A percentile compares a stretch with the other conserved stretches of the same genome.
Conservation (phyloP, 805 yeast genomes). For the Yamadazyma philogaea region DNA sequence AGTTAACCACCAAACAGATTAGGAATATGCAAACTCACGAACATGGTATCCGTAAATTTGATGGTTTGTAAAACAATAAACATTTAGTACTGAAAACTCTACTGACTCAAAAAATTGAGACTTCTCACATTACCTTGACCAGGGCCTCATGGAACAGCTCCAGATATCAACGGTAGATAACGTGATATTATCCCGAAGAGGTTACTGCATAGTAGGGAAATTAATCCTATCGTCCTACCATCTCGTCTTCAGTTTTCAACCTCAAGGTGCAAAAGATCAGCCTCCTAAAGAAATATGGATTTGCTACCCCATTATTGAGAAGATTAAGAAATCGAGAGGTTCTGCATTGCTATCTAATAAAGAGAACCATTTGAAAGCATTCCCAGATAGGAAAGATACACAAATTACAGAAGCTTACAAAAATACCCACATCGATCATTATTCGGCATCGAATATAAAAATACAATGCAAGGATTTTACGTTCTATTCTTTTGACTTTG, state of each 20-base stretch:
- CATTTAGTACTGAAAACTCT: not conserved
- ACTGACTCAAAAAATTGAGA: not conserved
- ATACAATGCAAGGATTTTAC: slow-evolving; percentile 83
- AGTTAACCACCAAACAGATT: slow-evolving; percentile 43
- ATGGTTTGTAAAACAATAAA: slow-evolving; percentile 42
- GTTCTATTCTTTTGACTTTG: slow-evolving; percentile 73
- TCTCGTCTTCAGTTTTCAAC: slow-evolving; percentile 35
- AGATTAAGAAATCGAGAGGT: slow-evolving; percentile 55
- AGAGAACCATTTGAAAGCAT: slow-evolving; percentile 8
- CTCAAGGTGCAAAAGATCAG: slow-evolving; percentile 15
- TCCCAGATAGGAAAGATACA: slow-evolving; percentile 5
- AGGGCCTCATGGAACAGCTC: slow-evolving; percentile 25
- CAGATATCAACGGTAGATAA: slow-evolving; percentile 32
- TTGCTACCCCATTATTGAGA: slow-evolving; percentile 79
- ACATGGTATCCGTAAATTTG: slow-evolving; percentile 65
- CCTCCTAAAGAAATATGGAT: slow-evolving; percentile 71
- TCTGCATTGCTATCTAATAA: slow-evolving; percentile 37
- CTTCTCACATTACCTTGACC: not conserved
- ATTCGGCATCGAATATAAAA: slow-evolving; percentile 54
- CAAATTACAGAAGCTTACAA: slow-evolving; percentile 11
- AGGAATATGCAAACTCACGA: slow-evolving; percentile 50
- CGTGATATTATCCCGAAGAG: slow-evolving; percentile 38
- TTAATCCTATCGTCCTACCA: slow-evolving; percentile 36
- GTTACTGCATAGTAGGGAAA: slow-evolving; percentile 35
- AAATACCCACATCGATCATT: slow-evolving; percentile 28